A percentile compares a stretch with the other conserved stretches of the same genome.
Evolutionary conservation across 768 basidiomycete species (phyloP).

Genomic region (Filobasidium wieringae): DNA sequence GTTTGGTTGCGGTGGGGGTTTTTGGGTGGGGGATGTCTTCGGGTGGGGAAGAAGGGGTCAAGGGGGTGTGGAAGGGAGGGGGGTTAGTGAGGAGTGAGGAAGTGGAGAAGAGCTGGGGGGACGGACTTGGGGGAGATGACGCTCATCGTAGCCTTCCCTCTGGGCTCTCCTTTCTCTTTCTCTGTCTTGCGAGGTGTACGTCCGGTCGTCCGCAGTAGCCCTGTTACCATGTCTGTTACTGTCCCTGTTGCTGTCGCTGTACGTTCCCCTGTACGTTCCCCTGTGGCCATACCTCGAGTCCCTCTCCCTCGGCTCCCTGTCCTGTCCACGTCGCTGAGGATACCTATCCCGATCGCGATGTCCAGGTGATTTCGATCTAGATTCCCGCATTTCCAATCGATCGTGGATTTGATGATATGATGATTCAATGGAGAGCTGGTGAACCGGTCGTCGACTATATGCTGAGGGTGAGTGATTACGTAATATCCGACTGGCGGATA

Average conservation of each 20-base stretch:
- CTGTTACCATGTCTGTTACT: not conserved
- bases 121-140: conserved; percentile 2
- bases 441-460: no score
- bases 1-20: conserved; percentile 71
- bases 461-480: no score
- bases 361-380: no score
- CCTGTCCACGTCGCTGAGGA: no score
- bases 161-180: conserved; percentile 33
- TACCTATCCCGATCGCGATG: no score
- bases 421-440: no score
- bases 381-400: no score
- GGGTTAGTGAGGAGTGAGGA: conserved; percentile 1
- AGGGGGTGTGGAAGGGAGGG: conserved; percentile 29
- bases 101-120: not conserved
- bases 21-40: no score
- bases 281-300: no score
- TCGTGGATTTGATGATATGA: no score
- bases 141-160: conserved; percentile 21
- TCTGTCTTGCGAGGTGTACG: conserved; percentile 29
- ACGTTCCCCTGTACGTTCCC: not conserved
- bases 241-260: not conserved
- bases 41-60: conserved; percentile 40
- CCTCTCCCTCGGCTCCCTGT: no score
- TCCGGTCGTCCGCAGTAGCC: conserved; percentile 2
- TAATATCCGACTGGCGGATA: no score